A percentile compares a stretch with the other conserved stretches of the same genome.
Evolutionary conservation across 495 filamentous ascomycete genomes (phyloP).

Genomic region (Gamarada debralockiae): DNA sequence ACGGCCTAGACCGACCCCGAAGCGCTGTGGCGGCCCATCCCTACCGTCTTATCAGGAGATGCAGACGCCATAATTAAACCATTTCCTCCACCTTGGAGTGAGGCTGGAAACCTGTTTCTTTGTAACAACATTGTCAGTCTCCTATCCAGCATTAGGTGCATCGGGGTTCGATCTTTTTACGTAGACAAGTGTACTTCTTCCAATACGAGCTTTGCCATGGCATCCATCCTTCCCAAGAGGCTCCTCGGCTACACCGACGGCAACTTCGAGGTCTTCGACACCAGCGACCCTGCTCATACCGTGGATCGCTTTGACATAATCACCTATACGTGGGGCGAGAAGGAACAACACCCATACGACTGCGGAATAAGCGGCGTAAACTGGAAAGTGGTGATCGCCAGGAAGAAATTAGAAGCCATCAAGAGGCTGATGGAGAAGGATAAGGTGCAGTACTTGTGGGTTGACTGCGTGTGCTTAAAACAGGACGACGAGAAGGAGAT

Average conservation of each 20-base stretch:
- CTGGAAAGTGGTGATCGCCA: slow-evolving; percentile 9
- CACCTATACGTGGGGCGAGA: slow-evolving; percentile 10
- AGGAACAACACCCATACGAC: slow-evolving; percentile 7
- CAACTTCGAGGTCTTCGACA: slow-evolving; percentile 18
- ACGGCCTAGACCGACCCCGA: too few relatives aligned
- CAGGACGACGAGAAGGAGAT: slow-evolving; percentile 10
- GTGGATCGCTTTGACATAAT: slow-evolving; percentile 13
- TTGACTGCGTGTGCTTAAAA: slow-evolving; percentile 17
- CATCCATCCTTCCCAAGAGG: background rate
- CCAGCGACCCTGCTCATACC: slow-evolving; percentile 3
- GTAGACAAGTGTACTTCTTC: too few relatives aligned
- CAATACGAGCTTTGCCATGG: slow-evolving; percentile 5
- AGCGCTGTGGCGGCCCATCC: too few relatives aligned
- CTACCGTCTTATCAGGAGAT: too few relatives aligned
- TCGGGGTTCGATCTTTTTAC: too few relatives aligned
- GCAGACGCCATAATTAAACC: too few relatives aligned
- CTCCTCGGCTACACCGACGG: slow-evolving; percentile 15
- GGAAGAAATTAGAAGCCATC: slow-evolving; percentile 10
- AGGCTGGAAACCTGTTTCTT: too few relatives aligned
- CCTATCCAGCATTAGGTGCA: too few relatives aligned
- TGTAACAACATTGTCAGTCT: too few relatives aligned
- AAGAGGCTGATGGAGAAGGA: slow-evolving; percentile 6
- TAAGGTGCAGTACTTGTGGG: slow-evolving; percentile 17
- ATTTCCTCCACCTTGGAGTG: too few relatives aligned
- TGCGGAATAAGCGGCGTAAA: slow-evolving; percentile 9